These are phyloP conservation scores for Cercophora samala DNA, from an alignment of 495 filamentous ascomycete genomes.

Conservation along the genomic window DNA sequence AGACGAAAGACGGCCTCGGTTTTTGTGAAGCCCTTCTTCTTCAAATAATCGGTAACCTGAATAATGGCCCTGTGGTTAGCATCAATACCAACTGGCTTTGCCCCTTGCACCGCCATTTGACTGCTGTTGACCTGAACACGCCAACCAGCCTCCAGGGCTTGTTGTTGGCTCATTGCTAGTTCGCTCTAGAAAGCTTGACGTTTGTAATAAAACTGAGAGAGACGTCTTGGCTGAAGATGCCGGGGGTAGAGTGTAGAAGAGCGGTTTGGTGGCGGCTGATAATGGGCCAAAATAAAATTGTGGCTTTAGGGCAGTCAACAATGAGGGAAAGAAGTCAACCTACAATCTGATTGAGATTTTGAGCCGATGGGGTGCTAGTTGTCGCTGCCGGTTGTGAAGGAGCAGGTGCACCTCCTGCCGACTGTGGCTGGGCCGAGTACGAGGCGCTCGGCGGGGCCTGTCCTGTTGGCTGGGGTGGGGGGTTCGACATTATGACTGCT, in stretches of 20 bases:
- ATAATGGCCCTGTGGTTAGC: background rate
- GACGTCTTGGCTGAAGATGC: no score
- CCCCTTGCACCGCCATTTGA: background rate
- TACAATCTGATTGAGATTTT: slow-evolving; percentile 94
- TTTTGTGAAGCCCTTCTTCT: slow-evolving; percentile 90
- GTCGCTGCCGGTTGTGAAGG: slow-evolving; percentile 17
- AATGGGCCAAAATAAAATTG: background rate
- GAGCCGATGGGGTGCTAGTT: slow-evolving; percentile 55
- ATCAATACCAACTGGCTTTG: background rate
- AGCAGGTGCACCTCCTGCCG: slow-evolving; percentile 34
- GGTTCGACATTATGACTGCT: slow-evolving; percentile 25
- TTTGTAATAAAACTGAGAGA: no score
- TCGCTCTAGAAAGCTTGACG: background rate
- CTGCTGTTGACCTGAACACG: background rate
- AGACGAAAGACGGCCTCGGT: slow-evolving; percentile 91
- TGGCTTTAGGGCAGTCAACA: background rate
- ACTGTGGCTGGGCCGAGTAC: slow-evolving; percentile 28
- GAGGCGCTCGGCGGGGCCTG: slow-evolving; percentile 20
- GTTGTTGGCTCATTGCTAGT: background rate
- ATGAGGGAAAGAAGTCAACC: slow-evolving; percentile 18
- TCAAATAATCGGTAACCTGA: slow-evolving; percentile 92
- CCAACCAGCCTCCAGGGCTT: background rate
- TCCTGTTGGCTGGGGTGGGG: slow-evolving; percentile 13
- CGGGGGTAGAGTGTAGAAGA: background rate
- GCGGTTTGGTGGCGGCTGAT: background rate